phyloP scores from a whole-genome alignment of 768 basidiomycete species.

The Russula lepida region DNA sequence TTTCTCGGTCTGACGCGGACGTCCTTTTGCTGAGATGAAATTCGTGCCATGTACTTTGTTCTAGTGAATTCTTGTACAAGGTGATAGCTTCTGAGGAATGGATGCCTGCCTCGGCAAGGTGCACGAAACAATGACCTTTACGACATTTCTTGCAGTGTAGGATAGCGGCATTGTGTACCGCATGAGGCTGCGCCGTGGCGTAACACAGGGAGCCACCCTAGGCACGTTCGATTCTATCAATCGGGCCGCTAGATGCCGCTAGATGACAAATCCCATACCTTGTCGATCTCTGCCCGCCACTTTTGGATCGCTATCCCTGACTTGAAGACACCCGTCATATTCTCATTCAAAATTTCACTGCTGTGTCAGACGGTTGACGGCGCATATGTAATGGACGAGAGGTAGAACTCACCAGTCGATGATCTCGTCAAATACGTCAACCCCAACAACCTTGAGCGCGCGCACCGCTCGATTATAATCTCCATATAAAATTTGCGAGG shows the following conservation, averaged over 20 bases:
- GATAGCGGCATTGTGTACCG: slow-evolving; percentile 1
- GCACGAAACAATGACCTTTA: slow-evolving; percentile 30
- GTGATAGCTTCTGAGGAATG: slow-evolving; percentile 34
- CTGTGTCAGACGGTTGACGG: neutral
- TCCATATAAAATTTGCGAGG: slow-evolving; percentile 38
- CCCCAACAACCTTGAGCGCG: slow-evolving; percentile 22
- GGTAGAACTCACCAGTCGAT: slow-evolving; percentile 1
- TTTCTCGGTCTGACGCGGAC: slow-evolving; percentile 17
- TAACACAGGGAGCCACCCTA: neutral
- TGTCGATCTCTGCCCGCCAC: slow-evolving; percentile 1
- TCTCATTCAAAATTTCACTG: neutral
- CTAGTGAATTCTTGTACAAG: slow-evolving; percentile 11
- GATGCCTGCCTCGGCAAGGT: slow-evolving; percentile 30
- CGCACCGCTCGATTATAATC: slow-evolving; percentile 35
- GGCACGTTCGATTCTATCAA: neutral
- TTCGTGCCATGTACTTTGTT: slow-evolving; percentile 29
- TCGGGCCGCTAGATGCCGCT: neutral
- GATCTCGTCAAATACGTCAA: neutral
- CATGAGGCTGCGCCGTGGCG: slow-evolving; percentile 14
- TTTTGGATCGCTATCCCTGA: slow-evolving; percentile 21
- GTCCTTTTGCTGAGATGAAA: slow-evolving; percentile 25
- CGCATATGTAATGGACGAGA: neutral
- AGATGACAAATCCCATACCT: neutral
- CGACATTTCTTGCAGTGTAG: slow-evolving; percentile 35
- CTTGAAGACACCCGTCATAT: slow-evolving; percentile 14